Evolutionary conservation across 2,329 filamentous ascomycete species (phyloP), one percentile per base, ranked within the genome.

Genomic region (Colletotrichum horii): DNA sequence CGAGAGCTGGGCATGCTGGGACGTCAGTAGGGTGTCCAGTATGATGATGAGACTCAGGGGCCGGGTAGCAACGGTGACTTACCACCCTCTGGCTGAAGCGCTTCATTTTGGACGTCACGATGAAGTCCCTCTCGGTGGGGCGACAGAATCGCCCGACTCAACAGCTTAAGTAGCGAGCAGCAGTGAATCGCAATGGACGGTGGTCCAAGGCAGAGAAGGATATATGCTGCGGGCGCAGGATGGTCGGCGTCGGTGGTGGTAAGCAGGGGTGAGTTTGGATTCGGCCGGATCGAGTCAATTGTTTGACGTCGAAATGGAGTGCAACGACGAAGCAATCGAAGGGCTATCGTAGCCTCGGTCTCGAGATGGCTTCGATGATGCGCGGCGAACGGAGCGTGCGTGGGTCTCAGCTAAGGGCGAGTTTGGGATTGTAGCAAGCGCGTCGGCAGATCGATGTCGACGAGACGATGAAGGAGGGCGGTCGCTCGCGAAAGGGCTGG

Each of bases 21-120:
- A 83, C 80, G 86, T 91, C 87, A 91, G 87, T 84, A 78, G 61
- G 66, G 30, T 55, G 69, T 78, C 67, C 74, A 43, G 28, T 52
- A 64, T 16, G 69, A 74, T 60, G 74, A 78, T 34, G 48, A 60
- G 67, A 43, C 64, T 67, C 74, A 76, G 66, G 71, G 71, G 66
- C 34, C 38, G 36, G 74, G 38, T 32, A 62, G 66, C 56, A 14
- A 74, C 58, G 68, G 55, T 52, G 60, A 92, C 95, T 91, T 92
- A 98, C 96, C 90, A 98, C 96, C 94, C 95, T 95, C 90, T 98
- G 95, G 88, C 96, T 94, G 87, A 98, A 98, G 85, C 95, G 94
- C 90, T 98, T 98, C 96, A 98, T 98, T 87, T 91, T 94, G 87
- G 86, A 86, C 79, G 81, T 81, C 75, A 76, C 74, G 77, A 71